Base-by-base conservation (phyloP, 768 basidiomycete species). In the Lentinula detonsa region DNA sequence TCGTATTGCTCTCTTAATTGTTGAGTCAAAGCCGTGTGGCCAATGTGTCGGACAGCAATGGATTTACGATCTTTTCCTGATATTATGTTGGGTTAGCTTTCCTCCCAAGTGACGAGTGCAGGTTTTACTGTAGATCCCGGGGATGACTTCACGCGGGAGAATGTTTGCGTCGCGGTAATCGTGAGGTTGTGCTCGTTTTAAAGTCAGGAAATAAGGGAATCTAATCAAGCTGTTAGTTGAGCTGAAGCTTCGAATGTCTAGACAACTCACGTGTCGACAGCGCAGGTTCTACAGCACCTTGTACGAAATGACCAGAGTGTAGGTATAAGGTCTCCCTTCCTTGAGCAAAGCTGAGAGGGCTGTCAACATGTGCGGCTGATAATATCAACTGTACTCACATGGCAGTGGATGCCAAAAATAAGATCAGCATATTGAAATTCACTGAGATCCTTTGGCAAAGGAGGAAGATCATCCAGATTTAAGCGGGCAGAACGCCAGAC, bases 401-500 rank as follows among this genome's bases (percentile, higher is more conserved):
- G 77, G 60, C 85, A 86, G 65, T 78, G 75, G 2, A 75, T 77
- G 59, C 78, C 79, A 61, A 82, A 85, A 10, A 72, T 74, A 35
- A 86, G 74, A 64, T 82, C 81, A 6, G 76, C 76, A 72, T 76
- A 86, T 35, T 76, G 72, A 6, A 80, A 78, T 61, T 85, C 82
- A 49, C 70, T 74, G 76, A 85, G 73, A 35, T 73, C 77, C 40
- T 73, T 66, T 5, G 83, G 83, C 51, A 77, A 77, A 45, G 76
- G 73, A 1, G 84, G 85, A 50, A 85, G 65, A 54, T 71, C 75
- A 6, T 70, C 67, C 37, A 83, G 70, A 61, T 77, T 77, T 34
- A 66, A 68, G 23, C 77, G 73, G 34, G 78, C 75, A 35, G 72
- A 65, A 62, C 74, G 78, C 85, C 84, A 86, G 15, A 84, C 73